A percentile compares a stretch with the other conserved stretches of the same genome.
Evolutionary conservation across 192 early-diverging fungal species (phyloP).

Genomic region (Coemansia sp.): DNA sequence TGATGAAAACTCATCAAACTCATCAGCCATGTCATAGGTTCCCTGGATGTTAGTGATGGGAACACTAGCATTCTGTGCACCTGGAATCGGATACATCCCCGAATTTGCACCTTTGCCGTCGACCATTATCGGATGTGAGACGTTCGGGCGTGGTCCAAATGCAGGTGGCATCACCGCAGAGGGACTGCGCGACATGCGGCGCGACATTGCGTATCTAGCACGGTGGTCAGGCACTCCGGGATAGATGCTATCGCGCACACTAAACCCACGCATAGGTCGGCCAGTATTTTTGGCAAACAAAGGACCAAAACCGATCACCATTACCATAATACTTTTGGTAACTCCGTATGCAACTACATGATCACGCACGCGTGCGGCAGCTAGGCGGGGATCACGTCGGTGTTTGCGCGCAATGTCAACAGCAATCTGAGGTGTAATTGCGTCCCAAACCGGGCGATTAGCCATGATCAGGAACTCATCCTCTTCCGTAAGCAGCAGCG

Average conservation of each 20-base stretch:
- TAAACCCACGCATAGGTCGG: slow-evolving; percentile 53
- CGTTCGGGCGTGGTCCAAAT: slow-evolving; percentile 27
- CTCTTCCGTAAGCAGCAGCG: slow-evolving; percentile 70
- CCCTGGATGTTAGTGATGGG: slow-evolving; percentile 14
- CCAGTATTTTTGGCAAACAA: slow-evolving; percentile 62
- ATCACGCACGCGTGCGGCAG: slow-evolving; percentile 80
- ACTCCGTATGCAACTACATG: slow-evolving; percentile 82
- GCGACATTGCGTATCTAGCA: slow-evolving; percentile 43
- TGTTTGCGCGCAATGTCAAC: slow-evolving; percentile 83
- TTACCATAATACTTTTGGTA: slow-evolving; percentile 77
- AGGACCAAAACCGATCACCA: slow-evolving; percentile 84
- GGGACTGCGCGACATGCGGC: slow-evolving; percentile 47
- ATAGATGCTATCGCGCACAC: slow-evolving; percentile 54
- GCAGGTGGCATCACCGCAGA: slow-evolving; percentile 39
- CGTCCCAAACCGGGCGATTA: slow-evolving; percentile 73
- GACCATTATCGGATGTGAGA: slow-evolving; percentile 19
- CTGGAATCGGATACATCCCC: slow-evolving; percentile 20
- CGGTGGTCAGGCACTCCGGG: slow-evolving; percentile 49
- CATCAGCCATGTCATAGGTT: slow-evolving; percentile 43
- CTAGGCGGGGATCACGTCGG: slow-evolving; percentile 71
- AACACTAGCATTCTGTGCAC: slow-evolving; percentile 13
- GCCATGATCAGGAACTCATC: slow-evolving; percentile 82
- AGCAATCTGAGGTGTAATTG: slow-evolving; percentile 74
- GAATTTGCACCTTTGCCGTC: slow-evolving; percentile 18
- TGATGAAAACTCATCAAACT: slow-evolving; percentile 44